Percentiles rank a stretch among this genome's conserved stretches.
Conservation (phyloP, 257 asterid species). For the Fraxinus cuspidata region DNA sequence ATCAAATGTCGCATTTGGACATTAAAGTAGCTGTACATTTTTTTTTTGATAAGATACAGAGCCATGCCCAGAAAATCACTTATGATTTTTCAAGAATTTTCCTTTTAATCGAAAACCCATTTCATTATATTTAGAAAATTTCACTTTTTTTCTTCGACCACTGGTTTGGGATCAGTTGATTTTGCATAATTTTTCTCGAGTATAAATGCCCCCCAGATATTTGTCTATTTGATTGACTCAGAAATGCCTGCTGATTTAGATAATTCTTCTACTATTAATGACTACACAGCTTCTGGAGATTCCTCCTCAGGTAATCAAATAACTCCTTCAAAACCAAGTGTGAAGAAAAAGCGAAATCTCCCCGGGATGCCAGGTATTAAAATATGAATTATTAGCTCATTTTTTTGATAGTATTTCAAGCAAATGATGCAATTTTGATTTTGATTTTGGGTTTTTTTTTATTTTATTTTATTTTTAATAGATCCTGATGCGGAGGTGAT, state of each 20-base stretch:
- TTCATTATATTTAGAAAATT: slow-evolving; percentile 17
- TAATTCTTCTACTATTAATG: slow-evolving; percentile 45
- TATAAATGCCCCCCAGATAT: slow-evolving; percentile 5
- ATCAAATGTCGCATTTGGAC: neutral
- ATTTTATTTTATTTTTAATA: slow-evolving; percentile 25
- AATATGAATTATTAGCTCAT: neutral
- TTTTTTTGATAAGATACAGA: slow-evolving; percentile 11
- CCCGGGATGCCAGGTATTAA: slow-evolving; percentile 93
- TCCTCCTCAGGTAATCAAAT: slow-evolving; percentile 46
- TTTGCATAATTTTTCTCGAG: slow-evolving; percentile 18
- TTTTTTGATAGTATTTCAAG: neutral
- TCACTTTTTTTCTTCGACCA: slow-evolving; percentile 18
- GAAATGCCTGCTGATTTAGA: slow-evolving; percentile 28
- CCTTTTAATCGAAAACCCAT: slow-evolving; percentile 26
- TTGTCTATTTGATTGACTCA: slow-evolving; percentile 13
- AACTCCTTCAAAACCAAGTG: slow-evolving; percentile 38
- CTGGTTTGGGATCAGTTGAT: slow-evolving; percentile 6
- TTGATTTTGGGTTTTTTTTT: neutral
- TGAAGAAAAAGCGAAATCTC: slow-evolving; percentile 77
- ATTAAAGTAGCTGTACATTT: slow-evolving; percentile 3
- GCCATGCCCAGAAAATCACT: neutral
- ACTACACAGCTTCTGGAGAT: slow-evolving; percentile 50
- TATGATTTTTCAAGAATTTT: slow-evolving; percentile 11
- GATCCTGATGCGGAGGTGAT: slow-evolving; percentile 93
- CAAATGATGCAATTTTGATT: neutral